These are phyloP conservation scores for Heritiera littoralis DNA, from an alignment of 345 rosid species.

Conservation along the genomic window DNA sequence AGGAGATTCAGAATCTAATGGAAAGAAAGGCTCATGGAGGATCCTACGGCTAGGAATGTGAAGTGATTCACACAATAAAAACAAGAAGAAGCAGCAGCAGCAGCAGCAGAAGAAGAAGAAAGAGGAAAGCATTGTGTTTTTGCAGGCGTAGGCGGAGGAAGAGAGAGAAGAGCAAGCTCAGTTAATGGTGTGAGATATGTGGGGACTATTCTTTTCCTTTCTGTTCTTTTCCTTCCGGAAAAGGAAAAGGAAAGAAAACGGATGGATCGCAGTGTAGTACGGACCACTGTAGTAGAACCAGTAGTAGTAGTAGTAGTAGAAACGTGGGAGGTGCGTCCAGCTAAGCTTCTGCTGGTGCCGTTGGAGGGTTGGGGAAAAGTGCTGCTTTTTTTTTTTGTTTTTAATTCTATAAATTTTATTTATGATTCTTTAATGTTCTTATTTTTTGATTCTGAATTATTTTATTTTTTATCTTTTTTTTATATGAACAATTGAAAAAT, in stretches of 20 bases:
- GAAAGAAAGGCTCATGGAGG: constrained; percentile 78
- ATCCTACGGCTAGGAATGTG: constrained; percentile 50
- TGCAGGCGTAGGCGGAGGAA: constrained; percentile 1
- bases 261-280: too few relatives aligned
- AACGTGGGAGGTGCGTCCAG: constrained; percentile 55
- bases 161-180: constrained; percentile 14
- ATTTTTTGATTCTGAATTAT: too few relatives aligned
- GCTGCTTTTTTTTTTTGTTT: not conserved
- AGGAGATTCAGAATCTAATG: constrained; percentile 41
- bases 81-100: constrained; percentile 33
- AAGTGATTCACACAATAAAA: constrained; percentile 21
- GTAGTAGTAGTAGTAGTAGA: not conserved
- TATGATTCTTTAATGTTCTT: too few relatives aligned
- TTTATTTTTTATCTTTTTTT: too few relatives aligned
- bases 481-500: too few relatives aligned
- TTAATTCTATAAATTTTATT: too few relatives aligned
- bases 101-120: constrained; percentile 17
- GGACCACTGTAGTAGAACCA: too few relatives aligned
- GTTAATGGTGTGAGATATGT: constrained; percentile 22
- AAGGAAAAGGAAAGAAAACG: not conserved
- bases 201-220: not conserved
- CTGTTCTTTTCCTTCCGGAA: not conserved
- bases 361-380: not conserved
- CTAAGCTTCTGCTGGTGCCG: constrained; percentile 67
- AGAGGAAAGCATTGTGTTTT: constrained; percentile 45